These are phyloP conservation scores for Syzygium syzygioides DNA, from an alignment of 441 rosid species.

Conservation along the genomic window DNA sequence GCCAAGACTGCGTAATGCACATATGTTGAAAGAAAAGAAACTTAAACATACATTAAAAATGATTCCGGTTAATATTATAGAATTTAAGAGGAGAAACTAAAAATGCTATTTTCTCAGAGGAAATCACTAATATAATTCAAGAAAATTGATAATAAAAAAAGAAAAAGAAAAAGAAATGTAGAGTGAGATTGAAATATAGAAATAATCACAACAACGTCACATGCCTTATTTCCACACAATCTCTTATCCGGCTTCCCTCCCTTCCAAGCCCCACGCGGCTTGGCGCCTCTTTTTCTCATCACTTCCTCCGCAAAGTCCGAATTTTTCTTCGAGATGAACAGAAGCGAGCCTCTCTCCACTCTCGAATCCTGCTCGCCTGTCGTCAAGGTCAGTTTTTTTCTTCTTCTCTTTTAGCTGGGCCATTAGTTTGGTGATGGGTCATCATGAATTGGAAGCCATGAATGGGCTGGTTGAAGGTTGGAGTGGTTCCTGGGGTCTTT, in stretches of 20 bases:
- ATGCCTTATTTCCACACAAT: slow-evolving; percentile 39
- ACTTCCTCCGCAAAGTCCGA: background rate
- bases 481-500: background rate
- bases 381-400: slow-evolving; percentile 3
- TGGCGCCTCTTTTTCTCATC: slow-evolving; percentile 20
- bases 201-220: slow-evolving; percentile 19
- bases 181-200: background rate
- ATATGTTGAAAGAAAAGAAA: fast-evolving
- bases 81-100: background rate
- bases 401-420: background rate
- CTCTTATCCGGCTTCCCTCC: slow-evolving; percentile 26
- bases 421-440: background rate
- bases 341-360: background rate
- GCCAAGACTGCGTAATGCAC: background rate
- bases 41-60: background rate
- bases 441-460: background rate
- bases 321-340: slow-evolving; percentile 11
- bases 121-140: background rate
- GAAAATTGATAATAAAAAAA: background rate
- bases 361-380: background rate
- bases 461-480: background rate
- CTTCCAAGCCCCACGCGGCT: slow-evolving; percentile 18
- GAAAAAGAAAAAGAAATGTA: background rate
- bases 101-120: background rate
- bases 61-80: background rate